A percentile compares a stretch with the other conserved stretches of the same genome.
Evolutionary conservation across 306 rosid species (phyloP).

Genomic region (Hippophae gyantsensis): DNA sequence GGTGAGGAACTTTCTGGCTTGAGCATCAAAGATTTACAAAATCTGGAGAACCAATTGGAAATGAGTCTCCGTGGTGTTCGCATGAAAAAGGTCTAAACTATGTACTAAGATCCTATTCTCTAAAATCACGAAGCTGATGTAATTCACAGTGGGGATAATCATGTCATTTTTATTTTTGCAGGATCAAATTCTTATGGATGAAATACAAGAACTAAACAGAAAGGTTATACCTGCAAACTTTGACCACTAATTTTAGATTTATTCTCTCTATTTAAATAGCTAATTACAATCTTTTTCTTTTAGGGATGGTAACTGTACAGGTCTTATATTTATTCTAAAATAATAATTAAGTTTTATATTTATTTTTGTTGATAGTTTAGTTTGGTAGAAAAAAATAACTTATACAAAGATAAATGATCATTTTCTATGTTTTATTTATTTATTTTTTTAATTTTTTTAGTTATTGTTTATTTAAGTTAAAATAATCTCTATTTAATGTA

Average conservation of each 20-base stretch:
- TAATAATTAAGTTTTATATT: too few relatives aligned
- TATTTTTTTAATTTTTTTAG: too few relatives aligned
- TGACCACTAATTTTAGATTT: conserved; percentile 10
- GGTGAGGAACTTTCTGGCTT: conserved; percentile 80
- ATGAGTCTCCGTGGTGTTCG: conserved; percentile 73
- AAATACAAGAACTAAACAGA: conserved; percentile 68
- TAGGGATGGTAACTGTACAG: too few relatives aligned
- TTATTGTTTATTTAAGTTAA: too few relatives aligned
- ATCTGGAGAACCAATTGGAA: conserved; percentile 72
- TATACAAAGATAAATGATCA: too few relatives aligned
- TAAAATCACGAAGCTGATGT: conserved; percentile 1
- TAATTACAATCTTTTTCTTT: neutral
- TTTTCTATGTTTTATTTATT: too few relatives aligned
- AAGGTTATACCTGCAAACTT: conserved; percentile 52
- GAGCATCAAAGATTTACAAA: conserved; percentile 53
- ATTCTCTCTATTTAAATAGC: conserved; percentile 6
- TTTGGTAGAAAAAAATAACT: too few relatives aligned
- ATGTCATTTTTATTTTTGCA: conserved; percentile 23
- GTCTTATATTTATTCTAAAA: too few relatives aligned
- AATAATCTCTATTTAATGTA: too few relatives aligned
- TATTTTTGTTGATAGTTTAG: too few relatives aligned
- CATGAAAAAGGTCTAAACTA: conserved; percentile 47
- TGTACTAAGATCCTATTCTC: conserved; percentile 1
- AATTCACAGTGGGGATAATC: neutral
- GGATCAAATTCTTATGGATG: conserved; percentile 68